Percentiles rank a stretch among this genome's conserved stretches.
Evolutionary conservation across 768 basidiomycete species (phyloP).

Genomic region (Russula sp.): DNA sequence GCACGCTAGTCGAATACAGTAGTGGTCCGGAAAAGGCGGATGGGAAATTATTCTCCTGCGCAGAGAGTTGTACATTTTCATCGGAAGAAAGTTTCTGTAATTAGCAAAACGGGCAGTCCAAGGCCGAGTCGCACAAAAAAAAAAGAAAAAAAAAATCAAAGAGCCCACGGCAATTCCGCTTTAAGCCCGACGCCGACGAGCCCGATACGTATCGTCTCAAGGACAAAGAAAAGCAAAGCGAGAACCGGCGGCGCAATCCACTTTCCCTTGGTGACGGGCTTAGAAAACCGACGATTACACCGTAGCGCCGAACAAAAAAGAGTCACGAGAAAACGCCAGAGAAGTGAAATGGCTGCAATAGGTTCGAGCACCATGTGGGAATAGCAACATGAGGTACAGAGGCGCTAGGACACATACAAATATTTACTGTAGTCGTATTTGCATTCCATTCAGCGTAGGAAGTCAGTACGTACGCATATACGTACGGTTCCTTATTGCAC

Average conservation of each 20-base stretch:
- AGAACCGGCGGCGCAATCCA: neutral
- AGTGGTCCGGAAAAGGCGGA: too few relatives aligned
- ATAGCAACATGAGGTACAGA: neutral
- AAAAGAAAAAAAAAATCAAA: neutral
- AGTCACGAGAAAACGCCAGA: neutral
- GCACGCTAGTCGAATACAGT: too few relatives aligned
- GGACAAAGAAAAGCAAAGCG: neutral
- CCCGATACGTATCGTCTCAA: neutral
- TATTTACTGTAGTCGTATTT: neutral
- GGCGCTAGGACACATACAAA: neutral
- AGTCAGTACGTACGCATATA: neutral
- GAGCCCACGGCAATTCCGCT: neutral
- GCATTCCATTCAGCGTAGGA: neutral
- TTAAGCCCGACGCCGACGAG: neutral
- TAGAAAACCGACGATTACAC: neutral
- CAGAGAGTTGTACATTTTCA: too few relatives aligned
- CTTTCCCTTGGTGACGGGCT: neutral
- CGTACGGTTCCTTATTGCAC: neutral
- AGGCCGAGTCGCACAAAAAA: too few relatives aligned
- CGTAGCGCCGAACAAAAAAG: neutral
- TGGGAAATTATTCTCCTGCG: too few relatives aligned
- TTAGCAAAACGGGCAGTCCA: too few relatives aligned
- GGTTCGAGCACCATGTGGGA: neutral
- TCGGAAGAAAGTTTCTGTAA: too few relatives aligned
- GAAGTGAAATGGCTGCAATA: neutral